Conservation (phyloP, 2,329 filamentous ascomycete species). For the Endothia cerciana region DNA sequence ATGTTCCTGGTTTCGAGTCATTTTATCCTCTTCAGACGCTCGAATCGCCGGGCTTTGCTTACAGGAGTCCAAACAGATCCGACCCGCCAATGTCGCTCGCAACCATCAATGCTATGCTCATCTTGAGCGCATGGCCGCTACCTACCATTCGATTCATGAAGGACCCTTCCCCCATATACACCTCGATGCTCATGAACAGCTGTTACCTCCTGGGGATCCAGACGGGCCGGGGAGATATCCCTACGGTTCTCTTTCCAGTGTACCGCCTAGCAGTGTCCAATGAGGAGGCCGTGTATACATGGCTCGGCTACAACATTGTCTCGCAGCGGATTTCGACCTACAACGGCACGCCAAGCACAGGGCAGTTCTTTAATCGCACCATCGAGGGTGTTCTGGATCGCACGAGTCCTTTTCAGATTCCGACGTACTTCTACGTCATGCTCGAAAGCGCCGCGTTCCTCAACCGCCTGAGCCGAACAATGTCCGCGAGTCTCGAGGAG, state of each 20-base stretch:
- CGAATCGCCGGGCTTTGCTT: not conserved
- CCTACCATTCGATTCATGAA: slow-evolving; percentile 55
- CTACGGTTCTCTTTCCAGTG: slow-evolving; percentile 51
- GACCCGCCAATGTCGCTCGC: slow-evolving; percentile 49
- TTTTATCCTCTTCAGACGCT: not conserved
- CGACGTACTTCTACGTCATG: slow-evolving; percentile 49
- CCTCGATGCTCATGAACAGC: slow-evolving; percentile 51
- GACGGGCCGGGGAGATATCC: slow-evolving; percentile 54
- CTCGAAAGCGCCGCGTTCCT: slow-evolving; percentile 56
- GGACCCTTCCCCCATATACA: slow-evolving; percentile 54
- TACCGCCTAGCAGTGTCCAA: slow-evolving; percentile 50
- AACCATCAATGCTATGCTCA: slow-evolving; percentile 55
- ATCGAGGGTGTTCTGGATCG: slow-evolving; percentile 50
- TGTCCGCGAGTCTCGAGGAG: slow-evolving; percentile 51
- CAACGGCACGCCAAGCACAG: slow-evolving; percentile 51
- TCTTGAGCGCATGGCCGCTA: slow-evolving; percentile 56
- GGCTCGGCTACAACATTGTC: slow-evolving; percentile 57
- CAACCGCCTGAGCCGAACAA: slow-evolving; percentile 52
- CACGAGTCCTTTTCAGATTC: slow-evolving; percentile 45
- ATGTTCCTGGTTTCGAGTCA: too few species aligned
- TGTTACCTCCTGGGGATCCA: slow-evolving; percentile 55
- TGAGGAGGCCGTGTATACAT: slow-evolving; percentile 57
- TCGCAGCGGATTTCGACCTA: slow-evolving; percentile 49
- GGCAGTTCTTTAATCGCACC: slow-evolving; percentile 52
- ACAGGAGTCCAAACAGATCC: slow-evolving; percentile 30